These are phyloP conservation scores for Penicillium sp. DNA, from an alignment of 2,329 filamentous ascomycete genomes.

Conservation along the genomic window DNA sequence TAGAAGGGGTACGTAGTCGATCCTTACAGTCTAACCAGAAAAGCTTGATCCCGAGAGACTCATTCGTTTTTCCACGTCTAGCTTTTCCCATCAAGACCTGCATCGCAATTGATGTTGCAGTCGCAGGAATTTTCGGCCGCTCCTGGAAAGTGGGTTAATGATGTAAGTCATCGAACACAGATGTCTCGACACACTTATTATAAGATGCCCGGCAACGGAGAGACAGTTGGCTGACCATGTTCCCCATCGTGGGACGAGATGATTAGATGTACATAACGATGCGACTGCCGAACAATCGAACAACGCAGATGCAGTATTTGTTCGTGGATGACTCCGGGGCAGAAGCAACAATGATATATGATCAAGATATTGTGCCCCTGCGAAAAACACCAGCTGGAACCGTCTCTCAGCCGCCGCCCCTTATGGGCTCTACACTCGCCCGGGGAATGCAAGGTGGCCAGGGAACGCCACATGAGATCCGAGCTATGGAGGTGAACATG, in stretches of 20 bases:
- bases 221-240: neutral
- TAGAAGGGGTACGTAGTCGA: slow-evolving; percentile 12
- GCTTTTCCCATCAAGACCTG: too few species aligned
- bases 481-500: neutral
- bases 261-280: neutral
- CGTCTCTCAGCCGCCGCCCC: neutral
- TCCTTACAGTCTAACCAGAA: neutral
- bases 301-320: neutral
- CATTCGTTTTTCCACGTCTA: neutral
- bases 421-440: neutral
- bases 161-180: neutral
- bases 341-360: neutral
- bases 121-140: neutral
- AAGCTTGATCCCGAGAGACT: neutral
- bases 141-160: neutral
- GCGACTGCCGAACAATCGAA: neutral
- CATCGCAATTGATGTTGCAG: neutral
- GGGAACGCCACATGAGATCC: too few species aligned
- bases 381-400: neutral
- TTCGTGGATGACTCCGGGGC: neutral
- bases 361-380: neutral
- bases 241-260: neutral
- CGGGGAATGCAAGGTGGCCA: neutral
- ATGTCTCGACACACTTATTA: too few species aligned
- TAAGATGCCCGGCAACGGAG: neutral